phyloP scores from a whole-genome alignment of 768 basidiomycete species.

The Lactifluus subvellereus region DNA sequence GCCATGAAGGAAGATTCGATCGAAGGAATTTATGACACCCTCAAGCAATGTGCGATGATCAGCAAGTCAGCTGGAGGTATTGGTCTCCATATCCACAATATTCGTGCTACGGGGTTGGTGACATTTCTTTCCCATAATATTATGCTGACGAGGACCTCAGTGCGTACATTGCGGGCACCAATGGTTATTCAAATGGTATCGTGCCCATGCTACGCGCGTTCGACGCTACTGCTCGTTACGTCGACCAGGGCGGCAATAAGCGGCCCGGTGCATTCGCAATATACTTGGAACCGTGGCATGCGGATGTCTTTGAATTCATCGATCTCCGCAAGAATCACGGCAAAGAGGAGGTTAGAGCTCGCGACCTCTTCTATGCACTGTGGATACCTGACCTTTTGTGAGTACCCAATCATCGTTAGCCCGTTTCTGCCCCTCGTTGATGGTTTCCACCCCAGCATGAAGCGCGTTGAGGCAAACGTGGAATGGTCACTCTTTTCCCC shows the following conservation, averaged over 20 bases:
- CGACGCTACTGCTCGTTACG: conserved; percentile 97
- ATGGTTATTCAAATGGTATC: conserved; percentile 98
- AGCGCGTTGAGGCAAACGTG: conserved; percentile 82
- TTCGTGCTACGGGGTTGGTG: conserved; percentile 86
- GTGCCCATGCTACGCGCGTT: conserved; percentile 98
- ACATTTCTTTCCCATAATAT: neutral
- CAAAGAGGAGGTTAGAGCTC: conserved; percentile 93
- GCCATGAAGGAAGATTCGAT: conserved; percentile 99
- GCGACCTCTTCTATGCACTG: conserved; percentile 95
- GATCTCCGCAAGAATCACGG: conserved; percentile 99
- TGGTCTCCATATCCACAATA: conserved; percentile 92
- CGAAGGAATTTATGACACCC: conserved; percentile 97
- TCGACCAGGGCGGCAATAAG: conserved; percentile 99
- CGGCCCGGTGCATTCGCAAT: conserved; percentile 98
- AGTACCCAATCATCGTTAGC: conserved; percentile 29
- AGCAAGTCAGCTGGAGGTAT: conserved; percentile 99
- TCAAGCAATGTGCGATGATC: conserved; percentile 98
- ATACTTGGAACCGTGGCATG: conserved; percentile 99
- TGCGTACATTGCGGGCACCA: conserved; percentile 98
- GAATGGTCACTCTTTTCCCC: conserved; percentile 99
- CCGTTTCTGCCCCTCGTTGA: neutral
- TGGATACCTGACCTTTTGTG: conserved; percentile 98
- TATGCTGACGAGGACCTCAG: conserved; percentile 35
- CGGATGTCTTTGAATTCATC: conserved; percentile 95
- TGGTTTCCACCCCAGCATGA: conserved; percentile 60